These are phyloP conservation scores for Lophium mytilinum DNA, from an alignment of 495 filamentous ascomycete species.

Conservation along the genomic window DNA sequence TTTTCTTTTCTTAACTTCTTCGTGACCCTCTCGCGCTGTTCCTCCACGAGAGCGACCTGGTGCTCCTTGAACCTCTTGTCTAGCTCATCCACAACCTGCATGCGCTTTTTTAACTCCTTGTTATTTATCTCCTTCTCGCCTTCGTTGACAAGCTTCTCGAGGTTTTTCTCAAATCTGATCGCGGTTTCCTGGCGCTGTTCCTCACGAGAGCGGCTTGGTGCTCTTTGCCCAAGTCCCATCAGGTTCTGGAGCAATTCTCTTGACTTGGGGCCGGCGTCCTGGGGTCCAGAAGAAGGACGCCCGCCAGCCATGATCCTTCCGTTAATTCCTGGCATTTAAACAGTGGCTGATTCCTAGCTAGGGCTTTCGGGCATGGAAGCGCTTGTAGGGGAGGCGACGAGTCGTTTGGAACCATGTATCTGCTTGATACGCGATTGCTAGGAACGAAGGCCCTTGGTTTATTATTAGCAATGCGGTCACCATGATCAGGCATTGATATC, in stretches of 20 bases:
- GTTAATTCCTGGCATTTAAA: too few relatives aligned
- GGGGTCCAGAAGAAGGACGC: too few relatives aligned
- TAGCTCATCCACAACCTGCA: conserved; percentile 68
- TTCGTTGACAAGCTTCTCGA: conserved; percentile 80
- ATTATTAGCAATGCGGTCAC: conserved; percentile 2
- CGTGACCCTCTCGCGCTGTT: too few relatives aligned
- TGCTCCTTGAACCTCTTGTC: too few relatives aligned
- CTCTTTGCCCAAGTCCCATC: conserved; percentile 75
- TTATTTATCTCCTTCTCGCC: conserved; percentile 76
- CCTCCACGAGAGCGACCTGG: too few relatives aligned
- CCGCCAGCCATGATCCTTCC: too few relatives aligned
- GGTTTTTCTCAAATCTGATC: conserved; percentile 98
- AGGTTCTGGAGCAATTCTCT: too few relatives aligned
- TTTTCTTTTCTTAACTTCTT: too few relatives aligned
- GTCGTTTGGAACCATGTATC: conserved; percentile 77
- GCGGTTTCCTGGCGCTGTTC: conserved; percentile 78
- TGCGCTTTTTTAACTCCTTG: conserved; percentile 74
- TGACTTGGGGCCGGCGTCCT: too few relatives aligned
- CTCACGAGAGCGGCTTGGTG: conserved; percentile 80
- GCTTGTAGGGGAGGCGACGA: too few relatives aligned
- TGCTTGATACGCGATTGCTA: conserved; percentile 90
- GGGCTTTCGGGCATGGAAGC: too few relatives aligned
- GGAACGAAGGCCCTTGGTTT: conserved; percentile 92
- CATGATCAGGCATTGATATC: conserved; percentile 11
- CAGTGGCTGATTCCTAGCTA: too few relatives aligned